Evolutionary conservation across 2,329 filamentous ascomycete species (phyloP).

Genomic region (Exophiala sp.): DNA sequence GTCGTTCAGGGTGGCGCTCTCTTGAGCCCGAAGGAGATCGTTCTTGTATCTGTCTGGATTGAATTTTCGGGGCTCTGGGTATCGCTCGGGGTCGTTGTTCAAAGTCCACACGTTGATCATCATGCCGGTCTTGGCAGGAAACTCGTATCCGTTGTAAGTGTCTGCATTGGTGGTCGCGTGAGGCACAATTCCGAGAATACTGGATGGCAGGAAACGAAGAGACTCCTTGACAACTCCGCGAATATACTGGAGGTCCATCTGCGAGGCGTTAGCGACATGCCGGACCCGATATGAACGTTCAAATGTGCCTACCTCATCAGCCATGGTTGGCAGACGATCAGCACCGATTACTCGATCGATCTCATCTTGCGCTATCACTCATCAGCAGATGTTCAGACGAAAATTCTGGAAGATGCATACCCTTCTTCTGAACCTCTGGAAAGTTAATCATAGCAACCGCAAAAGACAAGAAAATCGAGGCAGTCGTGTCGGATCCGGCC

Average conservation of each 20-base stretch:
- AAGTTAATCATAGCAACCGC: conserved; percentile 50
- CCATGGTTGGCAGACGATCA: conserved; percentile 45
- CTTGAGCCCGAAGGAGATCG: conserved; percentile 30
- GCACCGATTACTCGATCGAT: conserved; percentile 50
- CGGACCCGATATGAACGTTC: background rate
- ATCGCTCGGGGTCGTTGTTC: conserved; percentile 29
- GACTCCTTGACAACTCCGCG: conserved; percentile 55
- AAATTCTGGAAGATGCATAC: background rate
- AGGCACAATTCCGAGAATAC: background rate
- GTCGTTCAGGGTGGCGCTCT: conserved; percentile 33
- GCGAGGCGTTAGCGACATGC: background rate
- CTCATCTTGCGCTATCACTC: conserved; percentile 40
- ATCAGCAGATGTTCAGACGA: background rate
- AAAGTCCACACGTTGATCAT: conserved; percentile 31
- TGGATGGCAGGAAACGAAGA: conserved; percentile 35
- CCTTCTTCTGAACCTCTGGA: conserved; percentile 42
- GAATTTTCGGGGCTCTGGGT: conserved; percentile 30
- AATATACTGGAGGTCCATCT: conserved; percentile 48
- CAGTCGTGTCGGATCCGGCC: conserved; percentile 39
- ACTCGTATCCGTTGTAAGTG: background rate
- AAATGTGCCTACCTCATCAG: conserved; percentile 39
- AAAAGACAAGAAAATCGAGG: conserved; percentile 41
- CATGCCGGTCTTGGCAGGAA: background rate
- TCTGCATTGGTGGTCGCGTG: background rate
- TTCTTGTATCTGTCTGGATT: conserved; percentile 30